Conservation (phyloP, 768 basidiomycete species). For the Russula compacta region DNA sequence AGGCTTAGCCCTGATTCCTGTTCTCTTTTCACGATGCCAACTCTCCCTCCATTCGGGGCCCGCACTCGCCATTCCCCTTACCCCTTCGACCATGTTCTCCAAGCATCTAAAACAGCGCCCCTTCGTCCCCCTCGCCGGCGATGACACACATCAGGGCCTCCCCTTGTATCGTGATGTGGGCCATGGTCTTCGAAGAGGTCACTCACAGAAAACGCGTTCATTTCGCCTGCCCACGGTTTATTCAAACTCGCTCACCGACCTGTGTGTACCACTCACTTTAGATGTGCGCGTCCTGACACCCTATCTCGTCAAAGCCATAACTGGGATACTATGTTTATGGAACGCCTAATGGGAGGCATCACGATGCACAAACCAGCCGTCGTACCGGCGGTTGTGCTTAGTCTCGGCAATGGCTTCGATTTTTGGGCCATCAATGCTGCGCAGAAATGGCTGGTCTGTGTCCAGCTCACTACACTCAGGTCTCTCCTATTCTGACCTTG, state of each 20-base stretch:
- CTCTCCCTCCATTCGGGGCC: neutral
- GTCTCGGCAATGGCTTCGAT: slow-evolving; percentile 65
- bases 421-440: slow-evolving; percentile 66
- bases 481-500: neutral
- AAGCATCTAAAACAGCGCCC: neutral
- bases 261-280: neutral
- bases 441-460: slow-evolving; percentile 51
- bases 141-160: neutral
- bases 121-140: neutral
- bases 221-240: slow-evolving; percentile 5
- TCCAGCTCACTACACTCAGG: neutral
- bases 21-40: neutral
- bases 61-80: neutral
- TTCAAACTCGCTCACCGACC: slow-evolving; percentile 4
- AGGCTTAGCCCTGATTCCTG: neutral
- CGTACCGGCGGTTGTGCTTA: slow-evolving; percentile 47
- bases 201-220: neutral
- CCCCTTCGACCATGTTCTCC: neutral
- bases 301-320: slow-evolving; percentile 41
- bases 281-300: neutral
- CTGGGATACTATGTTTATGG: slow-evolving; percentile 63
- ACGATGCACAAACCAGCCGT: slow-evolving; percentile 46
- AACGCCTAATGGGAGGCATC: slow-evolving; percentile 37
- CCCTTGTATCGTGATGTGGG: neutral
- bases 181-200: neutral